phyloP scores from a whole-genome alignment of 1,284 basidiomycete genomes.

The Ustilago tritici region DNA sequence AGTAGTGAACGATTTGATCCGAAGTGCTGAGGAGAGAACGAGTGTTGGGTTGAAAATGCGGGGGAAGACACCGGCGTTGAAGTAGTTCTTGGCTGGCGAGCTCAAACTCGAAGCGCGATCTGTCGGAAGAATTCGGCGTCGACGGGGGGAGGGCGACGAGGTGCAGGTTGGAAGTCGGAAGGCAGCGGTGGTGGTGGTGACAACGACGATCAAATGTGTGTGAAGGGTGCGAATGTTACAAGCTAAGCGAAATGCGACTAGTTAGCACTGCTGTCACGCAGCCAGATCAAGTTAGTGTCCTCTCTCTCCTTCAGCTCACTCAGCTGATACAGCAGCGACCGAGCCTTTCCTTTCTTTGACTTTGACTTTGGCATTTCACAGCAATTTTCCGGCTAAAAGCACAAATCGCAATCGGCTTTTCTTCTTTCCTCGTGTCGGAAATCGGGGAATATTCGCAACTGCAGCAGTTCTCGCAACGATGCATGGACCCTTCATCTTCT shows the following conservation, averaged over 20 bases:
- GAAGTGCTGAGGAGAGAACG: no score
- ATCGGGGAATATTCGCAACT: conserved; percentile 21
- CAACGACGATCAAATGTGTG: background rate
- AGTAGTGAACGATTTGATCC: background rate
- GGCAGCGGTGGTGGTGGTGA: background rate
- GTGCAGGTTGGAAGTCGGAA: background rate
- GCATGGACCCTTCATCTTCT: conserved; percentile 26
- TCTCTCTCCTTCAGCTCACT: background rate
- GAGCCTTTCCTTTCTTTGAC: conserved; percentile 7
- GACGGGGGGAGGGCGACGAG: background rate
- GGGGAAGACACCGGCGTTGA: no score
- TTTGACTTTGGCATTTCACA: background rate
- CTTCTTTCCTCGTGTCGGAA: background rate
- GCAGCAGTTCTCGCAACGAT: background rate
- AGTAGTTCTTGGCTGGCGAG: no score
- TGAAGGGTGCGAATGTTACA: background rate
- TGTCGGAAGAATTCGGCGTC: background rate
- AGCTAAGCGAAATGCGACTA: background rate
- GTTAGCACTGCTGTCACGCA: background rate
- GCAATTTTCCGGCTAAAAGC: background rate
- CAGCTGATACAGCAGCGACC: conserved; percentile 21
- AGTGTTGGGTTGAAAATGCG: no score
- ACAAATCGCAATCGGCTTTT: conserved; percentile 4
- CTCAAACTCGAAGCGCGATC: background rate
- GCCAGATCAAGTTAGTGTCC: background rate